Evolutionary conservation across 352 stramenopile genomes (phyloP).

Genomic region (Pythium coloratum): DNA sequence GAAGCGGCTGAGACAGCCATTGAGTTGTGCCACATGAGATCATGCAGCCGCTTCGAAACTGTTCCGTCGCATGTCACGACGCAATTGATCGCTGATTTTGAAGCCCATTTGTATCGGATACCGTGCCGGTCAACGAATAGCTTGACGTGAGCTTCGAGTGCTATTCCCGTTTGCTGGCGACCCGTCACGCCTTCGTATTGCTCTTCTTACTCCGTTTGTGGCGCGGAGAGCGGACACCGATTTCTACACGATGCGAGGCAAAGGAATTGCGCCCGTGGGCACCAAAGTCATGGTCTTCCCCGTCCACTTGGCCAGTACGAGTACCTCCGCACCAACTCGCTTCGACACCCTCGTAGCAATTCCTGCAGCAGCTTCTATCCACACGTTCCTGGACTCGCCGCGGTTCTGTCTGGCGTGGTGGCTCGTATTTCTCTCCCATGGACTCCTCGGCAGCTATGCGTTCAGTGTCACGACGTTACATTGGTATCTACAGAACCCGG

Average conservation of each 20-base stretch:
- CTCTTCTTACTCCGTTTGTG: too few species aligned
- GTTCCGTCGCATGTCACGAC: not conserved
- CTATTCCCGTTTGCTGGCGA: too few species aligned
- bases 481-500: conserved; percentile 5
- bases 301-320: not conserved
- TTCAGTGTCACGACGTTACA: conserved; percentile 11
- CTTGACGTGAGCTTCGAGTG: too few species aligned
- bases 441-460: conserved; percentile 5
- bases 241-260: not conserved
- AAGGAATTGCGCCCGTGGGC: not conserved
- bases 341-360: not conserved
- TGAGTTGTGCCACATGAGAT: not conserved
- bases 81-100: not conserved
- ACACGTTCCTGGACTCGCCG: not conserved
- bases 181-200: too few species aligned
- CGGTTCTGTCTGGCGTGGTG: conserved; percentile 6
- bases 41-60: not conserved
- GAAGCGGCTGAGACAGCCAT: too few species aligned
- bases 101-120: too few species aligned
- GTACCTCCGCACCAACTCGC: not conserved
- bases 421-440: conserved; percentile 6
- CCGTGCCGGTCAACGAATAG: too few species aligned
- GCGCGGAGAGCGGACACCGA: not conserved
- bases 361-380: not conserved
- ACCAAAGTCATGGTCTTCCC: not conserved